Evolutionary conservation across 1,284 basidiomycete species (phyloP), one percentile per base, ranked within the genome.

Genomic region (Tilletia indica): DNA sequence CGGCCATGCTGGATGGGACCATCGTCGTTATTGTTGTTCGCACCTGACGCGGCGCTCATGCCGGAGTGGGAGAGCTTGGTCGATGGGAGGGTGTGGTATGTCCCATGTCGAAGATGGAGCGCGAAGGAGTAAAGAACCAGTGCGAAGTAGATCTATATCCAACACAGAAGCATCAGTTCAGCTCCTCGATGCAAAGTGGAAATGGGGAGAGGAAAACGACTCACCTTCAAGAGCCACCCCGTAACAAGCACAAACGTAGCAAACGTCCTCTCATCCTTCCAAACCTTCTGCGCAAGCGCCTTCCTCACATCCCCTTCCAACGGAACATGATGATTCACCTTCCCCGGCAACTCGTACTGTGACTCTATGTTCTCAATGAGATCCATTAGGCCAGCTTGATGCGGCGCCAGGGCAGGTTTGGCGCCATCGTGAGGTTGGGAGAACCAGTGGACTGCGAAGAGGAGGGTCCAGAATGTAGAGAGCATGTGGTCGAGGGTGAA

Each of bases 51-150:
- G 56, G 21, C 69, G 51, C 58, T 63, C 39, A 78, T 77, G 3
- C 68, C 54, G 4, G 34, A 36, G 19, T 39, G 61, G 12, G 80
- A 80, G 11, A 80, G 75, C 68, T 83, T 84, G 38, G 87, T 87
- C 25, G 88, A 87, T 3, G 93, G 92, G 58, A 97, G 89, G 19
- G 90, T 87, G 78, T 92, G 91, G 84, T 97, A 98, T 14, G 93
- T 92, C 66, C 93, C 93, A 80, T 92, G 91, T 49, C 95, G 92
- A 64, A 99, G 90, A 85, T 98, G 96, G 0, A 90, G 87, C 2
- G 95, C 94, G 85, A 93, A 98, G 11, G 96, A 97, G 85, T 98
- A 99, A 47, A 99, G 87, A 49, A 96, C 86, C 42, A 93, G 86
- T 49, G 92, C 91, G 85, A 98, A 95, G 87, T 97, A 99, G 76